These are phyloP conservation scores for Neofusicoccum laricinum DNA, from an alignment of 2,329 filamentous ascomycete species.

Conservation along the genomic window DNA sequence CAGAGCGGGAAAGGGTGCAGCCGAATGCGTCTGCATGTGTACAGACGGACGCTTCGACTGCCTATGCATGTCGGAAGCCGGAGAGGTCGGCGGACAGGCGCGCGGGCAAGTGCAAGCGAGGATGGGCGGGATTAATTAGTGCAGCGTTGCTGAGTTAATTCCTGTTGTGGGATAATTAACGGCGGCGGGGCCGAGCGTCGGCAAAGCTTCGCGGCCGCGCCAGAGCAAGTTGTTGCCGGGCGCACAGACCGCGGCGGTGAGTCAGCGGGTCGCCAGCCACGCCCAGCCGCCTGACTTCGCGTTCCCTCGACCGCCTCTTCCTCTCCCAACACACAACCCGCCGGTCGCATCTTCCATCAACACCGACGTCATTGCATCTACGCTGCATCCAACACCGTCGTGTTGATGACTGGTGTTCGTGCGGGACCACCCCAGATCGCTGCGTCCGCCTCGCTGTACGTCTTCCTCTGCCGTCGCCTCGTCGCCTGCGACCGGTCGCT, in stretches of 20 bases:
- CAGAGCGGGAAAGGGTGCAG: too few species aligned
- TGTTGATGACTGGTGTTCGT: background rate
- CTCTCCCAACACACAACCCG: background rate
- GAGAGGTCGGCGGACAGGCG: too few species aligned
- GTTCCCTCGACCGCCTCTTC: background rate
- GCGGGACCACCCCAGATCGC: background rate
- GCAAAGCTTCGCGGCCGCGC: too few species aligned
- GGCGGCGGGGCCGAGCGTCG: too few species aligned
- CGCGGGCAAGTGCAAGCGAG: too few species aligned
- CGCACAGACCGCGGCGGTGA: background rate
- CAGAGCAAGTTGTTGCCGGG: background rate
- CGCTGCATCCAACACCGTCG: background rate
- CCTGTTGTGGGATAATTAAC: too few species aligned
- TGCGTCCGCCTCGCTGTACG: background rate
- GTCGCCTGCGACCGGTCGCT: background rate
- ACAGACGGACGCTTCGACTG: too few species aligned
- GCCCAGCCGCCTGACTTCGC: background rate
- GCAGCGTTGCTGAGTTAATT: too few species aligned
- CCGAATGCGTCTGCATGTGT: too few species aligned
- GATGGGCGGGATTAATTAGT: too few species aligned
- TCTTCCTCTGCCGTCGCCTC: background rate
- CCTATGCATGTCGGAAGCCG: too few species aligned
- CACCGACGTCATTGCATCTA: constrained; percentile 4
- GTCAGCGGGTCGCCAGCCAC: background rate
- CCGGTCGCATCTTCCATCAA: constrained; percentile 10